Conservation (phyloP, 768 basidiomycete genomes). For the Tephrocybe sp. region DNA sequence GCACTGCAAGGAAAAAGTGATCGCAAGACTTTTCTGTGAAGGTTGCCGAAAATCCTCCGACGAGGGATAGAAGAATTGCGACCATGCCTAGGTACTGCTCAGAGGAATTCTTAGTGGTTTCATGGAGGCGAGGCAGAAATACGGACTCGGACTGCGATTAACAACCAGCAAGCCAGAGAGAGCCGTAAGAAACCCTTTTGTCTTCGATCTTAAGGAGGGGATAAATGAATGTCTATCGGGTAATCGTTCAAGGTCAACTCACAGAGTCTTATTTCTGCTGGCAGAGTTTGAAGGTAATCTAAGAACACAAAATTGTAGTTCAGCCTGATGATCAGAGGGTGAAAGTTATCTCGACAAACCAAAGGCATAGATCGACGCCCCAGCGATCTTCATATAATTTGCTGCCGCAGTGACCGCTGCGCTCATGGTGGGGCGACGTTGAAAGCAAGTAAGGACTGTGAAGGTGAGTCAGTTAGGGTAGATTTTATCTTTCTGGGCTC, state of each 20-base stretch:
- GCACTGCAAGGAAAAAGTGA: slow-evolving; percentile 16
- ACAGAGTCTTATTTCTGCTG: slow-evolving; percentile 20
- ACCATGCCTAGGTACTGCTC: slow-evolving; percentile 21
- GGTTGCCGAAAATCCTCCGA: slow-evolving; percentile 17
- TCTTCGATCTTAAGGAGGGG: slow-evolving; percentile 11
- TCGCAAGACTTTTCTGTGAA: slow-evolving; percentile 15
- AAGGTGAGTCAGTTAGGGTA: no score
- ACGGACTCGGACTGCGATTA: slow-evolving; percentile 17
- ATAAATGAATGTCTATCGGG: not conserved
- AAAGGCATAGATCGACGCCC: slow-evolving; percentile 20
- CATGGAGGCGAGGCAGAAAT: not conserved
- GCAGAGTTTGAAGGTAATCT: slow-evolving; percentile 22
- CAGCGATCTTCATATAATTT: slow-evolving; percentile 21
- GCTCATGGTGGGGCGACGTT: no score
- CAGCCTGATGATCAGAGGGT: not conserved
- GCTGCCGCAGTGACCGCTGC: slow-evolving; percentile 8
- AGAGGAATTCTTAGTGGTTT: not conserved
- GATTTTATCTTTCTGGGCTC: no score
- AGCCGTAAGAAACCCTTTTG: slow-evolving; percentile 16
- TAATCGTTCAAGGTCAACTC: not conserved
- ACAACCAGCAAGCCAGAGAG: slow-evolving; percentile 20
- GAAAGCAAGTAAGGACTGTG: no score
- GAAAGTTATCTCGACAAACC: slow-evolving; percentile 5
- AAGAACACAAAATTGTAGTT: not conserved
- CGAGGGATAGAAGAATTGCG: slow-evolving; percentile 16